A percentile compares a stretch with the other conserved stretches of the same genome.
Conservation (phyloP, 2,329 filamentous ascomycete species). For the Verticillium alfalfae region DNA sequence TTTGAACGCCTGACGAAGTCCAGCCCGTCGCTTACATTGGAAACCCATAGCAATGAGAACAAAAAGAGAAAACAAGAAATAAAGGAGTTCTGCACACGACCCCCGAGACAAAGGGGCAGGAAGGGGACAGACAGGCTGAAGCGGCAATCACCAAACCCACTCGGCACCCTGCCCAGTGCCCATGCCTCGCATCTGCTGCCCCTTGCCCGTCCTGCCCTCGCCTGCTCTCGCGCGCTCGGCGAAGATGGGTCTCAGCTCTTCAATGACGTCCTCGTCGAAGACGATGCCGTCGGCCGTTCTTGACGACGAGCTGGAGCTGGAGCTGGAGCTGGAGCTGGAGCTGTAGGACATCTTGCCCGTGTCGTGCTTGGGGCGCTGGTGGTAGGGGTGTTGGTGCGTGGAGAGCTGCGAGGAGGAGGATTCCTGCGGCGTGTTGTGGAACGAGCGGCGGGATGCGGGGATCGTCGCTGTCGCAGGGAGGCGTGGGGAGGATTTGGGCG, state of each 20-base stretch:
- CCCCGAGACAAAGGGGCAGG: background rate
- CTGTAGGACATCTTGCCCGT: slow-evolving; percentile 1
- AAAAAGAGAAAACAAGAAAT: too few species aligned
- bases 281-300: background rate
- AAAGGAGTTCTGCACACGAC: too few species aligned
- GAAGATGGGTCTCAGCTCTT: slow-evolving; percentile 2
- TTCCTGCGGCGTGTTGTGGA: slow-evolving; percentile 1
- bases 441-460: background rate
- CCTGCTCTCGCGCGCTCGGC: background rate
- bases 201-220: background rate
- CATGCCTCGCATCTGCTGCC: background rate
- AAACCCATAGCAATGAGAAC: too few species aligned
- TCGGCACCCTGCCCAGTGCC: background rate
- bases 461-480: background rate
- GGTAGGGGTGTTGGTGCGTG: background rate
- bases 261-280: slow-evolving; percentile 2
- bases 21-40: too few species aligned
- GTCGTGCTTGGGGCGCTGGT: background rate
- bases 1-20: too few species aligned
- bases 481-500: background rate
- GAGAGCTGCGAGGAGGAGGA: background rate
- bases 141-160: slow-evolving; percentile 1
- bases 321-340: slow-evolving; percentile 1
- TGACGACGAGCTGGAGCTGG: background rate
- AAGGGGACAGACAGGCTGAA: too few species aligned